Percentiles rank a stretch among this genome's conserved stretches.
phyloP scores from a whole-genome alignment of 2,329 filamentous ascomycete species.

The Blumeriella jaapii region DNA sequence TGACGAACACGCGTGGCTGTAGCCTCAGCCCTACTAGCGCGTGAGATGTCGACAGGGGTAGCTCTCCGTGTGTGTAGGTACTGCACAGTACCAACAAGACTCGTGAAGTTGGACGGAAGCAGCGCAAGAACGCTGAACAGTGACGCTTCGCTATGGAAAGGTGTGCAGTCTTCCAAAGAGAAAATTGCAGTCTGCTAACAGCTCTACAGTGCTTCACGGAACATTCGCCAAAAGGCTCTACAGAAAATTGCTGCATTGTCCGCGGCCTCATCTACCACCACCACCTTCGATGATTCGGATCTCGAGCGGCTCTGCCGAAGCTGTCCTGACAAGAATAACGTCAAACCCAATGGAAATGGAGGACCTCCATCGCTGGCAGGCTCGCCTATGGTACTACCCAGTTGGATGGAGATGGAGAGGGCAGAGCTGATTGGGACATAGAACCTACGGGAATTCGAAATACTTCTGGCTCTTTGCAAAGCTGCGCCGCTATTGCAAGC shows the following conservation, averaged over 20 bases:
- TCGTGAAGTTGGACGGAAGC: not conserved
- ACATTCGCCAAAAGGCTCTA: conserved; percentile 50
- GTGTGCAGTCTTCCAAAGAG: conserved; percentile 5
- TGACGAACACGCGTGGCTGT: too few relatives aligned
- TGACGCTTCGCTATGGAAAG: conserved; percentile 14
- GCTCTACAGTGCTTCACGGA: conserved; percentile 31
- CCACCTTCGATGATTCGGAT: conserved; percentile 49
- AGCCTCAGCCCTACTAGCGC: conserved; percentile 14
- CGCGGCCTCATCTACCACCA: conserved; percentile 38
- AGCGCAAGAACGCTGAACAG: not conserved
- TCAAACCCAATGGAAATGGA: conserved; percentile 37
- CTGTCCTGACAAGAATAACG: conserved; percentile 36
- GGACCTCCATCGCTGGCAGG: conserved; percentile 35
- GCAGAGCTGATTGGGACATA: conserved; percentile 30
- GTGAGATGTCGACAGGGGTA: conserved; percentile 22
- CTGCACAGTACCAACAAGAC: not conserved
- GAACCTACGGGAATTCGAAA: conserved; percentile 84
- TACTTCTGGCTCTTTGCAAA: conserved; percentile 82
- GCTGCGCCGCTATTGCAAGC: conserved; percentile 67
- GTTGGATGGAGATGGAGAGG: not conserved
- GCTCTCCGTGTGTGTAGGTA: conserved; percentile 8
- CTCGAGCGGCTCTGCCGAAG: conserved; percentile 50
- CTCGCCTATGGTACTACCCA: conserved; percentile 45
- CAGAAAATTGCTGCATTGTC: conserved; percentile 55
- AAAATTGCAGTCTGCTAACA: conserved; percentile 13